These are phyloP conservation scores for Crithidia sp. DNA, from an alignment of 208 protist genomes.

Conservation along the genomic window DNA sequence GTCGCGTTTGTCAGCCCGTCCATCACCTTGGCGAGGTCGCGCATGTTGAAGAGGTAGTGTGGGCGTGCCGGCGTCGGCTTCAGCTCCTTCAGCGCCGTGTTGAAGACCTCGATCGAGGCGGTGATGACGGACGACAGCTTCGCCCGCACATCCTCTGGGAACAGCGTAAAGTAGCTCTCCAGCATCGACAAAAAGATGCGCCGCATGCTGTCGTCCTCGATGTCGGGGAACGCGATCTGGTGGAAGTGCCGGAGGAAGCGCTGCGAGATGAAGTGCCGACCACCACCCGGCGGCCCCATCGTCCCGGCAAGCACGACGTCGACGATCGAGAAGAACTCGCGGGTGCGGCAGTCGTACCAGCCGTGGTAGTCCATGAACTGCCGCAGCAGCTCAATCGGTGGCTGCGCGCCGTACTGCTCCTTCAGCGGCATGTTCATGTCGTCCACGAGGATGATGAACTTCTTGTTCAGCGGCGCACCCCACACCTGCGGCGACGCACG, in stretches of 20 bases:
- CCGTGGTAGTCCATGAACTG: constrained; percentile 98
- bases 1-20: constrained; percentile 94
- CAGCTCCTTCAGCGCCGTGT: constrained; percentile 92
- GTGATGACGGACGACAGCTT: constrained; percentile 82
- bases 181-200: constrained; percentile 97
- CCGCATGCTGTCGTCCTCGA: constrained; percentile 95
- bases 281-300: constrained; percentile 98
- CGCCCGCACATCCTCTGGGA: constrained; percentile 83
- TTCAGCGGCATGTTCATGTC: constrained; percentile 99
- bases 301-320: constrained; percentile 94
- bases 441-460: constrained; percentile 97
- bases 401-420: constrained; percentile 98
- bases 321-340: constrained; percentile 95
- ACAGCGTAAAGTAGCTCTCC: constrained; percentile 90
- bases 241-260: constrained; percentile 99
- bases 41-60: constrained; percentile 99
- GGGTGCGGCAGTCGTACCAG: constrained; percentile 97
- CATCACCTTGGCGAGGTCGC: constrained; percentile 97
- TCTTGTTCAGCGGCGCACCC: constrained; percentile 97
- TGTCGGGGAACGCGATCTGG: constrained; percentile 96
- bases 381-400: constrained; percentile 98
- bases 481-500: constrained; percentile 95
- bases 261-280: constrained; percentile 95
- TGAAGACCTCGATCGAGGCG: constrained; percentile 96
- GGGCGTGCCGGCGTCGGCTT: constrained; percentile 97